phyloP scores from a whole-genome alignment of 2,329 filamentous ascomycete species.

The Rugonectria rugulosa region DNA sequence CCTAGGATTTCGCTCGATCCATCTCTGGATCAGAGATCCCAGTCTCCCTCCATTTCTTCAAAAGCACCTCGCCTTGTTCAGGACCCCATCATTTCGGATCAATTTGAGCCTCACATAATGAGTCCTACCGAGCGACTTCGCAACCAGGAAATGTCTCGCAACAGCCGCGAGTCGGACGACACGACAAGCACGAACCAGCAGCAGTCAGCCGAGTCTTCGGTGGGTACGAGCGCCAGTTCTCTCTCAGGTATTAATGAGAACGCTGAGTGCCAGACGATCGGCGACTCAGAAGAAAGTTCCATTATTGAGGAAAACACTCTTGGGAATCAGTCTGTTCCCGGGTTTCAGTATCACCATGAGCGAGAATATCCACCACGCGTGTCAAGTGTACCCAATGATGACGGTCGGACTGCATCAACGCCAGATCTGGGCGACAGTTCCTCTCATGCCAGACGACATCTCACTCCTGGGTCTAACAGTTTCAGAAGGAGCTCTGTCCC shows the following conservation, averaged over 20 bases:
- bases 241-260: constrained; percentile 59
- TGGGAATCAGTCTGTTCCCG: constrained; percentile 57
- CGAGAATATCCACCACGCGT: constrained; percentile 52
- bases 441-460: constrained; percentile 64
- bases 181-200: constrained; percentile 59
- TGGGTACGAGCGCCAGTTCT: constrained; percentile 64
- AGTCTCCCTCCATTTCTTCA: constrained; percentile 11
- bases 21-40: constrained; percentile 15
- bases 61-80: constrained; percentile 24
- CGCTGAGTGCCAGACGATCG: constrained; percentile 53
- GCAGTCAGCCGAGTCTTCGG: constrained; percentile 60
- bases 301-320: constrained; percentile 54
- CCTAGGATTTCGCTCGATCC: constrained; percentile 17
- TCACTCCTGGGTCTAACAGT: constrained; percentile 65
- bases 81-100: constrained; percentile 33
- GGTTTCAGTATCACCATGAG: constrained; percentile 70
- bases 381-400: constrained; percentile 52
- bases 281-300: constrained; percentile 59
- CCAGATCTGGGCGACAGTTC: constrained; percentile 61
- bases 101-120: constrained; percentile 43
- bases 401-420: constrained; percentile 56
- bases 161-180: constrained; percentile 62
- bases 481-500: constrained; percentile 65
- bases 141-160: constrained; percentile 51
- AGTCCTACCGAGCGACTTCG: constrained; percentile 42